Evolutionary conservation across 1,284 basidiomycete species (phyloP), one percentile per base, ranked within the genome.

Genomic region (Sphaerobolus stellatus): DNA sequence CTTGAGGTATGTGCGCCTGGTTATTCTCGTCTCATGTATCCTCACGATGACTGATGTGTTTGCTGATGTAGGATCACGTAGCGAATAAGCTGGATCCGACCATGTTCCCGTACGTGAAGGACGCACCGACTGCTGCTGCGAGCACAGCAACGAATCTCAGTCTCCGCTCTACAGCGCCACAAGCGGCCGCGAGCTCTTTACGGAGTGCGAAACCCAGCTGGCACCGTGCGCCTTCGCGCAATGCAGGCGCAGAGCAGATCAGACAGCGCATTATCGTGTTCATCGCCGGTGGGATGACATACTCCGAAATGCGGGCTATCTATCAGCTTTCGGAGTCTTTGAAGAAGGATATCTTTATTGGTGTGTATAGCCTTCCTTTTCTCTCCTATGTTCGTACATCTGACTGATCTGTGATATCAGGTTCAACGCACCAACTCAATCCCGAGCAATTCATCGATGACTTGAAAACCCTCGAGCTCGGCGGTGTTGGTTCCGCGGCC

Each of bases 231-330:
- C 79, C 80, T 4, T 80, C 78, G 61, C 71, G 81, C 2, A 77
- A 70, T 50, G 75, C 75, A 24, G n/a, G n/a, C n/a, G 76, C 76
- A 7, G 68, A 76, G 6, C 86, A 89, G 53, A 83, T 78, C 50
- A 82, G 86, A 56, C 90, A 94, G 67, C 79, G 96, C n/a, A 68
- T 97, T 22, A 76, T 99, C 49, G 80, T 98, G 38, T 99, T 98
- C 69, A 79, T 98, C 13, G 92, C 92, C 11, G 97, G 97, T 29
- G 97, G 97, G 1, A 89, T 97, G 83, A 97, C 96, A 2, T 97
- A 95, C 69, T 94, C 92, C 0, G 97, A 99, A 72, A 88, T 97
- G 70, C 78, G 96, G 54, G 86, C 93, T 66, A 88, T 83, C 30
- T 99, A 98, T 68, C 78, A 88, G 50, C 75, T 96, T 7, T 89